Base-by-base conservation (phyloP, 2,329 filamentous ascomycete genomes). In the Falciphora oryzae region DNA sequence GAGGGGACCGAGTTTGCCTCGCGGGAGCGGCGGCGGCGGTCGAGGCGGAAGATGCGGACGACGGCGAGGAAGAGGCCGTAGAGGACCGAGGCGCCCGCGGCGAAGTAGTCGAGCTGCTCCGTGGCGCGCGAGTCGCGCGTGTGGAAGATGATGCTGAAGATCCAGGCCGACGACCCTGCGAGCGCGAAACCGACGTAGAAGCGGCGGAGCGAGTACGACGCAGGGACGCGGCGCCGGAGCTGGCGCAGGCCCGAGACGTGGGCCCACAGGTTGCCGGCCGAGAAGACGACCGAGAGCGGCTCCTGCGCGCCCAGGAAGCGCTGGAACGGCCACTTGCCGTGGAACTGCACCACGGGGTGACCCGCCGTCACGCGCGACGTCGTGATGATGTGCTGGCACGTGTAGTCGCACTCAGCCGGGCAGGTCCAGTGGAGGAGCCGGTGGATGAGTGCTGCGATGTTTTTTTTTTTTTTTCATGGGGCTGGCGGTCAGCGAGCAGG, bases 261-360 rank as follows among this genome's bases (percentile, higher is more conserved):
- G 18, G 93, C 94, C 70, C 89, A 84, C 72, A 95, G 89, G 82
- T 99, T 99, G 73, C 96, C 85, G 63, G 97, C 82, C 69, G 91
- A 96, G 83, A 97, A 99, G 73, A 97, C 81, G 69, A 98, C 94
- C 62, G 89, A 93, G 75, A 93, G 92, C 66, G 94, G 93, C 79
- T 99, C 95, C 79, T 99, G 95, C 81, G 97, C 90, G 75, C 95
- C 95, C 64, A 96, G 78, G 73, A 97, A 84, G 69, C 95, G 91
- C 76, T 89, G 83, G 79, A 99, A 99, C 56, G 95, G 95, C 95
- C 95, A 99, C 84, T 99, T 99, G 38, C 95, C 95, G 80, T 99
- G 93, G 81, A 93, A 99, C 79, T 99, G 95, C 65, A 94, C 89
- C 62, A 97, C 77, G 14, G 88, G 84, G 35, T 86, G 85, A 66